Evolutionary conservation across 345 rosid species (phyloP).

Genomic region (Eucalyptus leucophloia): DNA sequence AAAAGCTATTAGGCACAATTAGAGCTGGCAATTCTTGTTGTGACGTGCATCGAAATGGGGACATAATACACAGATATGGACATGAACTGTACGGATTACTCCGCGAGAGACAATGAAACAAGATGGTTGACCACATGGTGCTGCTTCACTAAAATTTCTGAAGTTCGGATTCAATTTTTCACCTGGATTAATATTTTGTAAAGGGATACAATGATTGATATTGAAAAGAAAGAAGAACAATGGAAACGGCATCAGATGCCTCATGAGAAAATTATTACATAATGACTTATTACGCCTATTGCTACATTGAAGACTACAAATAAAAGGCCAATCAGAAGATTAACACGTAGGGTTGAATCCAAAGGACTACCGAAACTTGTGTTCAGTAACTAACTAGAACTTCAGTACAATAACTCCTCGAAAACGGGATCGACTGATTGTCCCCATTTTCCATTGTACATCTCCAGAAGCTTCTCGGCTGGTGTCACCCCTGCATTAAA

Average conservation of each 20-base stretch:
- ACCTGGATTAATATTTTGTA: neutral
- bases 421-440: constrained; percentile 5
- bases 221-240: neutral
- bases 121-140: neutral
- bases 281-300: neutral
- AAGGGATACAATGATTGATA: neutral
- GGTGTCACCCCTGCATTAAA: constrained; percentile 1
- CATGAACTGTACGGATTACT: neutral
- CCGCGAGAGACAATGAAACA: neutral
- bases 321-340: neutral
- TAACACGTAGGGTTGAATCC: neutral
- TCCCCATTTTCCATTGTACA: constrained; percentile 5
- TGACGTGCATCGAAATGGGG: neutral
- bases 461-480: constrained; percentile 4
- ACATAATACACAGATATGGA: neutral
- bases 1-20: neutral
- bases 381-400: neutral
- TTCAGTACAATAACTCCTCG: constrained; percentile 3
- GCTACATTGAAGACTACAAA: neutral
- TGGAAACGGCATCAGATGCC: neutral
- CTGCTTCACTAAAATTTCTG: neutral
- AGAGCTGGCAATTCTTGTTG: neutral
- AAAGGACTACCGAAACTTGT: neutral
- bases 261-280: neutral
- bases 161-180: neutral